phyloP scores from a whole-genome alignment of 2,329 filamentous ascomycete species.

The Colletotrichum filicis region DNA sequence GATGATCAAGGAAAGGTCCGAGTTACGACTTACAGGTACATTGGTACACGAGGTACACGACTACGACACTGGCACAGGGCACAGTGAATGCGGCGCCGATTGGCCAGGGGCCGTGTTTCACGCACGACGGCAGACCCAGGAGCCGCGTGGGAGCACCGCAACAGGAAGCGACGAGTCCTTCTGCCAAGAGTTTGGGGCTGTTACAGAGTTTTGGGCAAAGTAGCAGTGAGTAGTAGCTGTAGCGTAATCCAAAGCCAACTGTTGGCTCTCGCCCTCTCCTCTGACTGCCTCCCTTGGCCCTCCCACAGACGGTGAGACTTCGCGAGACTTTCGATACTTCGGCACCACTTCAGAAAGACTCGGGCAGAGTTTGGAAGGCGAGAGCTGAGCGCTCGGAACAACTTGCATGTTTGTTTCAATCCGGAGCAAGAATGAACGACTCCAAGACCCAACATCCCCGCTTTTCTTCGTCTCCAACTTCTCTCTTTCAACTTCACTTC shows the following conservation, averaged over 20 bases:
- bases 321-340: neutral
- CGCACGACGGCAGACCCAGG: constrained; percentile 15
- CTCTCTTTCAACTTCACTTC: neutral
- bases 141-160: constrained; percentile 17
- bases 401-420: constrained; percentile 29
- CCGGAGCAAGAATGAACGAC: constrained; percentile 28
- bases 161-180: constrained; percentile 10
- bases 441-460: neutral
- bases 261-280: neutral
- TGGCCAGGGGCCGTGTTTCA: constrained; percentile 23
- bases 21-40: neutral
- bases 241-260: constrained; percentile 15
- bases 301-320: neutral
- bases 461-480: constrained; percentile 18
- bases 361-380: neutral
- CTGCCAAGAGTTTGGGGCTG: constrained; percentile 34
- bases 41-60: too few species aligned
- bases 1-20: constrained; percentile 26
- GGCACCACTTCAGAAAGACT: neutral
- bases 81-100: neutral
- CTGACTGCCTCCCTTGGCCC: neutral
- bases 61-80: too few species aligned
- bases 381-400: constrained; percentile 16
- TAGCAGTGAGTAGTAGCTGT: constrained; percentile 8
- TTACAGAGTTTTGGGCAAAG: constrained; percentile 25